Evolutionary conservation across 2,329 filamentous ascomycete genomes (phyloP).

Genomic region (Exophiala calicioides): DNA sequence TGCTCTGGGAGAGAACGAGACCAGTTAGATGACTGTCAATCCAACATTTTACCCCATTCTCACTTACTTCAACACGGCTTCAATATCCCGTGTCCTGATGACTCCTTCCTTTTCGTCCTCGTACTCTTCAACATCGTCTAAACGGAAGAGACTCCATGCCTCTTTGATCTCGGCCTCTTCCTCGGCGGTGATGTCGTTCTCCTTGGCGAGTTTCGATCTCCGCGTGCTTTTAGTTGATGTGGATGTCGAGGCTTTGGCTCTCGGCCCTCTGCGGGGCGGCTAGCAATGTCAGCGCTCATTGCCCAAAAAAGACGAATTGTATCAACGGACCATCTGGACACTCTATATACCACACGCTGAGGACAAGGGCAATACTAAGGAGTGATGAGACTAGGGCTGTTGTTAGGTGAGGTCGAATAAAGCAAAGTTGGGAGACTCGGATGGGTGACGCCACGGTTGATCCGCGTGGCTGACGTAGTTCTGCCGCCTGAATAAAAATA

Average conservation of each 20-base stretch:
- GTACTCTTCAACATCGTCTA: constrained; percentile 55
- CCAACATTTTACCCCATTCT: background rate
- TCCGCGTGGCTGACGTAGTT: constrained; percentile 13
- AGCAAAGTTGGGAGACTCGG: no score
- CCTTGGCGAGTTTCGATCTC: constrained; percentile 86
- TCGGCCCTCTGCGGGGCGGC: constrained; percentile 23
- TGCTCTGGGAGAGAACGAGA: constrained; percentile 61
- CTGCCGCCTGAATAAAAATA: constrained; percentile 15
- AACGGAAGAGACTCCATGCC: constrained; percentile 78
- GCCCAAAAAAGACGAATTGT: no score
- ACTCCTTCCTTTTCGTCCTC: constrained; percentile 72
- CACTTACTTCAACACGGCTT: constrained; percentile 70
- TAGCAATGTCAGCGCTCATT: no score
- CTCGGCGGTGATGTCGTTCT: constrained; percentile 79
- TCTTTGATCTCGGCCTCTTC: constrained; percentile 91
- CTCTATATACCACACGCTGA: no score
- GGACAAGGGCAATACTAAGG: no score
- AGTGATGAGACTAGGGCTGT: no score
- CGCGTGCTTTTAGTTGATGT: constrained; percentile 50
- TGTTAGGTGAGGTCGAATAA: no score
- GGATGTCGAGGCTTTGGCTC: constrained; percentile 33
- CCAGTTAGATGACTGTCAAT: background rate
- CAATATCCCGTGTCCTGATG: constrained; percentile 66
- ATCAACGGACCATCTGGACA: no score
- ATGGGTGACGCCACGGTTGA: background rate